A percentile compares a stretch with the other conserved stretches of the same genome.
Evolutionary conservation across 73 alveolate species (phyloP).

Genomic region (Paramecium pentaurelia): DNA sequence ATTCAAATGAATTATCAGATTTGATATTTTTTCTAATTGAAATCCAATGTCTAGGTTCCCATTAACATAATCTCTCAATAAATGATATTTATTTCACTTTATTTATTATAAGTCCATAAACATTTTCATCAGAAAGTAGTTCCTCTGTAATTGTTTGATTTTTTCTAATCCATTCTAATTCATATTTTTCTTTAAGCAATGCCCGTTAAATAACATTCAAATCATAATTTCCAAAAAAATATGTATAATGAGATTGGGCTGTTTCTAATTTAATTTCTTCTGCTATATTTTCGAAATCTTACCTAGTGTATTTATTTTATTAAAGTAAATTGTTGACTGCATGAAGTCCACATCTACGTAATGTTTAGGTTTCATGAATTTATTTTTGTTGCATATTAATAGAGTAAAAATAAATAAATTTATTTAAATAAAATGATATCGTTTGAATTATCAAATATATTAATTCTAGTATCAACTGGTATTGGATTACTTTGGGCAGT

Average conservation of each 20-base stretch:
- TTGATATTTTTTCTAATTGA: not conserved
- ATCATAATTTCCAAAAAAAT: conserved; percentile 11
- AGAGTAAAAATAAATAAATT: not conserved
- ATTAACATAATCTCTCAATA: not conserved
- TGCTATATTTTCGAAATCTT: not conserved
- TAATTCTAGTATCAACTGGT: not conserved
- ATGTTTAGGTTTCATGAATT: not conserved
- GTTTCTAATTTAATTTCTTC: not conserved
- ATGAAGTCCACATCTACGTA: not conserved
- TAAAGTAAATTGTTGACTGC: not conserved
- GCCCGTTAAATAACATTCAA: not conserved
- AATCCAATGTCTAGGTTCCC: conserved; percentile 35
- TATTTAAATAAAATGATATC: conserved; percentile 14
- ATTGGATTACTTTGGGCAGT: conserved; percentile 54
- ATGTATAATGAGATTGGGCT: not conserved
- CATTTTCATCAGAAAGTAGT: not conserved
- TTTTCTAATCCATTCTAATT: not conserved
- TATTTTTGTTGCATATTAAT: not conserved
- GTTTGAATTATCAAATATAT: not conserved
- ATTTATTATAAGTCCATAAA: not conserved
- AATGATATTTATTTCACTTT: not conserved
- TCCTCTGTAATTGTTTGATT: not conserved
- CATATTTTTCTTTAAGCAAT: not conserved
- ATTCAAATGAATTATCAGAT: not conserved
- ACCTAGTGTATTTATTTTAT: not conserved